Evolutionary conservation across 805 yeast genomes (phyloP).

Genomic region (Nakazawaea wickerhamii): DNA sequence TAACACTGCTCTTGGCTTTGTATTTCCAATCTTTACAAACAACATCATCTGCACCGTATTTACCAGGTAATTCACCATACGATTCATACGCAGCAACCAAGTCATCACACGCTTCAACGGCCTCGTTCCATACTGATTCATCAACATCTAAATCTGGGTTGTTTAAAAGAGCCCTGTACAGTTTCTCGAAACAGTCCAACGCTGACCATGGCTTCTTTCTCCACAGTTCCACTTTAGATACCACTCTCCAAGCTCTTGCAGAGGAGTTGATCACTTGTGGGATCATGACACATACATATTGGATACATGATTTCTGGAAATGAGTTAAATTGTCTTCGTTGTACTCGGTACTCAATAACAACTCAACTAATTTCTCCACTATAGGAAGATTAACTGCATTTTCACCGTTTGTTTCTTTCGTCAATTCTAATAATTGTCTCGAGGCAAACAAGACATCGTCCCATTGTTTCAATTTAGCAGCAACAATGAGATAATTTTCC

Average conservation of each 20-base stretch:
- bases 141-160: slow-evolving; percentile 58
- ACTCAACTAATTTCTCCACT: slow-evolving; percentile 65
- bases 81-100: slow-evolving; percentile 82
- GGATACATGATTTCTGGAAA: slow-evolving; percentile 65
- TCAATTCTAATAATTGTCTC: slow-evolving; percentile 53
- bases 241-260: slow-evolving; percentile 71
- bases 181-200: slow-evolving; percentile 79
- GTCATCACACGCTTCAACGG: slow-evolving; percentile 74
- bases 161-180: slow-evolving; percentile 66
- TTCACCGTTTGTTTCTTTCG: slow-evolving; percentile 54
- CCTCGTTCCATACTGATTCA: slow-evolving; percentile 66
- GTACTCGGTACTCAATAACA: slow-evolving; percentile 48
- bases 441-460: slow-evolving; percentile 76
- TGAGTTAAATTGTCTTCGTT: slow-evolving; percentile 38
- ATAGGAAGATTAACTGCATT: slow-evolving; percentile 68
- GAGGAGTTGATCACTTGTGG: slow-evolving; percentile 67
- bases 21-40: slow-evolving; percentile 92
- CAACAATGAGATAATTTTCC: slow-evolving; percentile 81
- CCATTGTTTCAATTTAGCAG: slow-evolving; percentile 83
- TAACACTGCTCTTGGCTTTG: slow-evolving; percentile 66
- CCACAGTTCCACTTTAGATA: slow-evolving; percentile 87
- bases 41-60: slow-evolving; percentile 71
- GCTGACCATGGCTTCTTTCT: slow-evolving; percentile 83
- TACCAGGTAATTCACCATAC: slow-evolving; percentile 80
- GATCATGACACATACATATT: slow-evolving; percentile 61